Evolutionary conservation across 257 asterid genomes (phyloP), one percentile per base, ranked within the genome.

Genomic region (Solanum clarkiae): DNA sequence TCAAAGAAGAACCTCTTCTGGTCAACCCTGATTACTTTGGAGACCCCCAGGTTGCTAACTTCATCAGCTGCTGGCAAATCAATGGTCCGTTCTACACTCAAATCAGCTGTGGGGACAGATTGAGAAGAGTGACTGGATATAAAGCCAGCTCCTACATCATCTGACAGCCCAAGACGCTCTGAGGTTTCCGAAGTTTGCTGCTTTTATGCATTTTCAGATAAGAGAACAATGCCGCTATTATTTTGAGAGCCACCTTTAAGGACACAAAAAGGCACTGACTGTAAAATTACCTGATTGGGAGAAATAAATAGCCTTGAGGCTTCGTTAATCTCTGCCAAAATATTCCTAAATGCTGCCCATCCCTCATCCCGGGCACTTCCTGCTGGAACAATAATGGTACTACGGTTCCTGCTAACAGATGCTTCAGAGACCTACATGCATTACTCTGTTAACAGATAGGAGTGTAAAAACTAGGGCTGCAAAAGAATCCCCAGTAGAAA

Each of bases 301-400:
- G 89, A 89, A 72, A 92, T 85, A 87, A 89, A 94, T 66, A 93
- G 93, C 91, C 90, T 90, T 11, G 98, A 93, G 83, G 98, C 96
- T 90, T 96, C 99, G 85, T 91, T 93, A 81, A 96, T 94, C 84
- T 96, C 99, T 9, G 91, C 98, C 92, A 96, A 87, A 86, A 95
- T 96, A 89, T 94, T 94, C 90, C 98, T 91, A 88, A 96, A 96
- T 84, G 98, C 95, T 3, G 92, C 92, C 99, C 99, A 96, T 40
- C 99, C 99, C 90, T 95, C 99, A 87, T 95, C 98, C 44, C 89
- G 88, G n/a, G 94, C 90, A 91, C 88, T 95, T 89, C 99, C 99
- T 42, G 98, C 96, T n/a, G 98, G 99, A 84, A 96, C 97, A 85
- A 96, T 96, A 36, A 96, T 96, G n/a, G 99, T 95, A 86, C 99